Evolutionary conservation across 2,329 filamentous ascomycete species (phyloP).

Genomic region (Alternaria hordeiaustralica): DNA sequence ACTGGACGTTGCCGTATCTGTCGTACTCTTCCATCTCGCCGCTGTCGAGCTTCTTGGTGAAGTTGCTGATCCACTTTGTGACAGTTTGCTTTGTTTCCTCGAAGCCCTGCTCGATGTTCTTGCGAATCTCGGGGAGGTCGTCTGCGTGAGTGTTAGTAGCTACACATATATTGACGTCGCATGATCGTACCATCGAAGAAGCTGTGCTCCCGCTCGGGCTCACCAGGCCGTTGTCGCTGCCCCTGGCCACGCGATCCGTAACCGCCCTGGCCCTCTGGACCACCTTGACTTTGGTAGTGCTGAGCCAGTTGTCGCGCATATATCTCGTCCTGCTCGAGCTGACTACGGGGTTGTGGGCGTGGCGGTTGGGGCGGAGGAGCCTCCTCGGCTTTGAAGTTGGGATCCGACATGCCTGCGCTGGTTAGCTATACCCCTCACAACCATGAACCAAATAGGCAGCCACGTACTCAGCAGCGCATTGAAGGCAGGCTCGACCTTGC

Average conservation of each 20-base stretch:
- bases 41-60: slow-evolving; percentile 87
- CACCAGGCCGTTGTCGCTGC: slow-evolving; percentile 61
- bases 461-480: slow-evolving; percentile 83
- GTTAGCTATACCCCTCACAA: slow-evolving; percentile 17
- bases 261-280: slow-evolving; percentile 32
- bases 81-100: slow-evolving; percentile 91
- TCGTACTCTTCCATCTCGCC: slow-evolving; percentile 74
- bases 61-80: slow-evolving; percentile 87
- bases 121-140: slow-evolving; percentile 88
- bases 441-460: not conserved
- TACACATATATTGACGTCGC: not conserved
- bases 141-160: slow-evolving; percentile 59
- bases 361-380: slow-evolving; percentile 78
- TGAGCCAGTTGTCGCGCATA: slow-evolving; percentile 93
- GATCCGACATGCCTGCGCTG: slow-evolving; percentile 59
- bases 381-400: slow-evolving; percentile 57
- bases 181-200: slow-evolving; percentile 75
- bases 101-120: slow-evolving; percentile 94
- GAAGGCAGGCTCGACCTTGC: slow-evolving; percentile 90
- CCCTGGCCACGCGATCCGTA: slow-evolving; percentile 34
- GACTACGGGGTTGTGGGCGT: slow-evolving; percentile 75
- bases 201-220: slow-evolving; percentile 73
- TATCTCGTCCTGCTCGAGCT: slow-evolving; percentile 87
- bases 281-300: slow-evolving; percentile 70
- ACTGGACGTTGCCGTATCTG: slow-evolving; percentile 58